Base-by-base conservation (phyloP, 2,329 filamentous ascomycete species). In the Fusarium hainanense region DNA sequence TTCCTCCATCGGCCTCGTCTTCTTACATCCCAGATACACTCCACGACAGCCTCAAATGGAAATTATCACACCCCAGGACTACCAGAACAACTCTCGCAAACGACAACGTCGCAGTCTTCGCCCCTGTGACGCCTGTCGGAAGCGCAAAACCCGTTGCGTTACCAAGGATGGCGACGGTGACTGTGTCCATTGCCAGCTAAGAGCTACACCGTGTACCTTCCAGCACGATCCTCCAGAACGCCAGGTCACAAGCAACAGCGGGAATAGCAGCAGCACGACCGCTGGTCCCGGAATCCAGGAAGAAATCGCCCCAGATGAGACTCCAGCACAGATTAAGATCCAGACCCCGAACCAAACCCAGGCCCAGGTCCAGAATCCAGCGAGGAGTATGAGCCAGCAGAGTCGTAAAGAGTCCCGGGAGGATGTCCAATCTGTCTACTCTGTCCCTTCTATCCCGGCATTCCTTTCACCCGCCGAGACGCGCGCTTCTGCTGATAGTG, bases 71-170 rank as follows among this genome's bases (percentile, higher is more conserved):
- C 75, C 76, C 43, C 72, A 74, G 63, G 75, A 78, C 59, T 78
- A 77, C 58, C 73, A 77, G 62, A 71, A 72, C 56, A 73, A 70
- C 57, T 60, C 72, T 47, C 71, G 71, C 49, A 77, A 77, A 67
- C 74, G 76, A 11, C 76, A 72, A 55, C 72, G 74, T 21, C 75
- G 76, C 47, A 76, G 71, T 43, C 65, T 70, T 13, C 70, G 77
- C 23, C 77, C 77, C 30, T 79, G 77, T 64, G 77, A 78, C 40
- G 74, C 77, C 49, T 79, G 77, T 43, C 76, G 77, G 34, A 77
- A 75, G 70, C 70, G 77, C 52, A 79, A 79, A 65, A 77, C 75
- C 49, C 75, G 77, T 50, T 78, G 77, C 65, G 74, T 78, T n/a
- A 76, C 73, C 25, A 74, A 75, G 42, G 69, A 76, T n/a, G 75